phyloP scores from a whole-genome alignment of 441 rosid species.

The Euphorbia corollata region DNA sequence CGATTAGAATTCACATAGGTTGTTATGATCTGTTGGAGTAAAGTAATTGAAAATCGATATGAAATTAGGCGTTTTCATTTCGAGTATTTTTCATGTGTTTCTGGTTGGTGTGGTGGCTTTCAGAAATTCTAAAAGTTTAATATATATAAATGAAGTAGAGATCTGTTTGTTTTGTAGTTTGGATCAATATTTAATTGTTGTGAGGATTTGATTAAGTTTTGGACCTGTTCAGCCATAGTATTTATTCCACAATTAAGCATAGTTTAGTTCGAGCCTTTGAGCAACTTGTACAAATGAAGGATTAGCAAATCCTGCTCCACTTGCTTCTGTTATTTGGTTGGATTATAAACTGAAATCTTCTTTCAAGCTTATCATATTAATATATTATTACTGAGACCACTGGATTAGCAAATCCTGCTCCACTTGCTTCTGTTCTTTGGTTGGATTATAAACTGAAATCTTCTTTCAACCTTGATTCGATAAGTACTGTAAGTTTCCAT shows the following conservation, averaged over 20 bases:
- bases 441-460: slow-evolving; percentile 91
- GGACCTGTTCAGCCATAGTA: slow-evolving; percentile 22
- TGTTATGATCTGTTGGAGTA: no score
- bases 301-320: slow-evolving; percentile 85
- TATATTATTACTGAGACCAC: slow-evolving; percentile 85
- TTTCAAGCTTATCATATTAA: slow-evolving; percentile 50
- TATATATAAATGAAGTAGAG: no score
- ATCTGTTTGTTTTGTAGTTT: no score
- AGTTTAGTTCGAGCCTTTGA: slow-evolving; percentile 89
- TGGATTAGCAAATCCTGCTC: slow-evolving; percentile 94
- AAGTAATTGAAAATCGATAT: no score
- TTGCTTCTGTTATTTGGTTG: slow-evolving; percentile 91
- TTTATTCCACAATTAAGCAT: slow-evolving; percentile 91
- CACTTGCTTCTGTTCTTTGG: slow-evolving; percentile 91
- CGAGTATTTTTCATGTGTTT: no score
- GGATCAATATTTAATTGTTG: no score
- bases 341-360: slow-evolving; percentile 86
- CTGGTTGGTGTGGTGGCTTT: no score
- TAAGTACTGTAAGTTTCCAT: slow-evolving; percentile 54
- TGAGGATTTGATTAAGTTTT: no score
- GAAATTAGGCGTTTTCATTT: no score
- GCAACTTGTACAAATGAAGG: slow-evolving; percentile 80
- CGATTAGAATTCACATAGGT: no score
- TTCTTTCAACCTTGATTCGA: slow-evolving; percentile 80
- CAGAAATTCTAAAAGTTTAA: no score